These are phyloP conservation scores for Phytophthora palmivora DNA, from an alignment of 352 stramenopile species.

Conservation along the genomic window DNA sequence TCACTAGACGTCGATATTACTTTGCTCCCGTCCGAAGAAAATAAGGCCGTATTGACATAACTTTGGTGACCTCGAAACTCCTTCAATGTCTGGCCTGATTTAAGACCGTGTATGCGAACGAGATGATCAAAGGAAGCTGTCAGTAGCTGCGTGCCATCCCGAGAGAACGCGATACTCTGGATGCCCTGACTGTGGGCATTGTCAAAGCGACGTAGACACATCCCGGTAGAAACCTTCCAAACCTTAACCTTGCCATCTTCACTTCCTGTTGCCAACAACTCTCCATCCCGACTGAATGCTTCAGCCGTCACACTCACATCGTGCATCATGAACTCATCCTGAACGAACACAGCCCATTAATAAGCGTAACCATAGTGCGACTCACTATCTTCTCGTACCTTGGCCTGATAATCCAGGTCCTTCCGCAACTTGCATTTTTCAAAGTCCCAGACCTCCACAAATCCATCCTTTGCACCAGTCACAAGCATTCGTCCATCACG, in stretches of 20 bases:
- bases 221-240: constrained; percentile 92
- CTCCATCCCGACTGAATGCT: constrained; percentile 87
- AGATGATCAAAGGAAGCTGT: constrained; percentile 91
- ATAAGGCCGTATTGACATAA: constrained; percentile 93
- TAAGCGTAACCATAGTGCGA: background rate
- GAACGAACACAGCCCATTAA: constrained; percentile 5
- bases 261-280: constrained; percentile 89
- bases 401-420: constrained; percentile 94
- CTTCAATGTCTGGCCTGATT: constrained; percentile 93
- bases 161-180: constrained; percentile 91
- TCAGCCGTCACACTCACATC: constrained; percentile 87
- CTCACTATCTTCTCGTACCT: constrained; percentile 36
- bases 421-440: constrained; percentile 91
- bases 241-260: constrained; percentile 91
- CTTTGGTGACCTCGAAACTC: constrained; percentile 94
- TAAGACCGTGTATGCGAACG: constrained; percentile 93
- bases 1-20: constrained; percentile 92
- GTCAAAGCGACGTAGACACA: constrained; percentile 92
- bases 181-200: constrained; percentile 83
- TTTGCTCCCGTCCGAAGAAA: constrained; percentile 64
- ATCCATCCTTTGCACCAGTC: constrained; percentile 94
- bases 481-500: constrained; percentile 89
- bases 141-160: constrained; percentile 91
- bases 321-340: constrained; percentile 95
- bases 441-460: constrained; percentile 95